Base-by-base conservation (phyloP, 371 early-diverging fungal species). In the Apophysomyces trapeziformis region DNA sequence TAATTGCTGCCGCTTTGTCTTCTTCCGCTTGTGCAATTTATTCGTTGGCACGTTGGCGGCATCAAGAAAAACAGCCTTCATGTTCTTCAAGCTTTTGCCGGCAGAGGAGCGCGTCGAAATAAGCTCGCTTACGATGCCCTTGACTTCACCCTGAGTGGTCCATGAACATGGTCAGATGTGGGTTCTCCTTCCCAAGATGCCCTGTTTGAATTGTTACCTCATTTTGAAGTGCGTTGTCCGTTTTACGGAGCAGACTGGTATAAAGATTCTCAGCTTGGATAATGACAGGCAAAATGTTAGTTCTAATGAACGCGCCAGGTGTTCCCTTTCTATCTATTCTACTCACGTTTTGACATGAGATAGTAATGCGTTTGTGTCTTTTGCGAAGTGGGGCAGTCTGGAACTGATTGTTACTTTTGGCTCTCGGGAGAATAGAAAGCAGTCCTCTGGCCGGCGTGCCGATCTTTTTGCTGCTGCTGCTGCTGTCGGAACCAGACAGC, bases 1-100 rank as follows among this genome's bases (percentile, higher is more conserved):
- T 5, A 50, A 26, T 4, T 50, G 54, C 21, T 50, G 59, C 12
- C 56, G 44, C 13, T 58, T 65, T 37, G 57, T 43, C 26, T 60
- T 44, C 45, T 68, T 68, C 43, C 56, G 60, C 32, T 65, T 65
- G 8, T 46, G 58, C 7, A 44, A 8, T 39, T 65, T 47, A 3
- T 50, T 14, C 54, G 21, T 18, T 9, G 54, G 58, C 32, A 41
- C 35, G 16, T 54, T 37, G 54, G 21, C 43, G 35, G 60, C 61
- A 43, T 68, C 64, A 37, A 68, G 45, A 45, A 59, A 46, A 6
- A 68, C 63, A 0, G 57, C 36, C 16, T 64, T 68, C 64, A 68
- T 63, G 46, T 64, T 60, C 16, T 43, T 64, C 14, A 68, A 35
- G 5, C 43, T 58, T 63, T 57, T 45, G 4, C 56, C 67, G 1